phyloP scores from a whole-genome alignment of 495 filamentous ascomycete genomes.

The Xylaria telfairii region DNA sequence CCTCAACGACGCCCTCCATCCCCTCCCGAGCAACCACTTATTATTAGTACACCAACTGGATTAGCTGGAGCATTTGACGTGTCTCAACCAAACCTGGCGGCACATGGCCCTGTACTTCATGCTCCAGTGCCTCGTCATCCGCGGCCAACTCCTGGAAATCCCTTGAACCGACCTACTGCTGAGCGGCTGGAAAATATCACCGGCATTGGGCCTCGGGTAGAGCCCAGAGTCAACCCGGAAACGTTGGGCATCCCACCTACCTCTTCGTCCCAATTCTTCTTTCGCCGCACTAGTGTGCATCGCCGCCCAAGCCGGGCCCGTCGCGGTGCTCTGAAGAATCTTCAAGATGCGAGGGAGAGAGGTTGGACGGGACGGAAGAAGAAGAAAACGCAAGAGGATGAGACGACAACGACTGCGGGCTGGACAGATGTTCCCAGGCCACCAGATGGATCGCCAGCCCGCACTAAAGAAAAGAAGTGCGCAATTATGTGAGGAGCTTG shows the following conservation, averaged over 20 bases:
- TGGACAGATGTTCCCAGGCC: slow-evolving; percentile 58
- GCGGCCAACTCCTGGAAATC: slow-evolving; percentile 42
- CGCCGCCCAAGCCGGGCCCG: slow-evolving; percentile 58
- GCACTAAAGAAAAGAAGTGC: slow-evolving; percentile 55
- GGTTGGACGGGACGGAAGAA: slow-evolving; percentile 57
- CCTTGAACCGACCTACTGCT: slow-evolving; percentile 52
- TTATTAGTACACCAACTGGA: slow-evolving; percentile 55
- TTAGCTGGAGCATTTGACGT: slow-evolving; percentile 52
- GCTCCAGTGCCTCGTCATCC: slow-evolving; percentile 53
- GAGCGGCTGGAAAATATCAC: slow-evolving; percentile 58
- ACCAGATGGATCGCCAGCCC: slow-evolving; percentile 21
- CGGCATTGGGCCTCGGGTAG: slow-evolving; percentile 37
- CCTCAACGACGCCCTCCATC: slow-evolving; percentile 35
- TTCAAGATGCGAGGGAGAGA: slow-evolving; percentile 58
- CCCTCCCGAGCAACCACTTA: slow-evolving; percentile 50
- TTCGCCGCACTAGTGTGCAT: slow-evolving; percentile 43
- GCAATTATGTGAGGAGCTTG: slow-evolving; percentile 55
- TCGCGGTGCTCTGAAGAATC: slow-evolving; percentile 60
- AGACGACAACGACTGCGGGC: slow-evolving; percentile 45
- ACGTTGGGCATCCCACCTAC: slow-evolving; percentile 17
- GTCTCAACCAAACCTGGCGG: slow-evolving; percentile 33
- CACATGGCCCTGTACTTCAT: slow-evolving; percentile 44
- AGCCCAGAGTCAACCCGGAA: slow-evolving; percentile 19
- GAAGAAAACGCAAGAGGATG: slow-evolving; percentile 45
- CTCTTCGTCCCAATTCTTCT: slow-evolving; percentile 37